Percentiles rank a stretch among this genome's conserved stretches.
Evolutionary conservation across 768 basidiomycete species (phyloP).

Genomic region (Boletus subcaerulescens): DNA sequence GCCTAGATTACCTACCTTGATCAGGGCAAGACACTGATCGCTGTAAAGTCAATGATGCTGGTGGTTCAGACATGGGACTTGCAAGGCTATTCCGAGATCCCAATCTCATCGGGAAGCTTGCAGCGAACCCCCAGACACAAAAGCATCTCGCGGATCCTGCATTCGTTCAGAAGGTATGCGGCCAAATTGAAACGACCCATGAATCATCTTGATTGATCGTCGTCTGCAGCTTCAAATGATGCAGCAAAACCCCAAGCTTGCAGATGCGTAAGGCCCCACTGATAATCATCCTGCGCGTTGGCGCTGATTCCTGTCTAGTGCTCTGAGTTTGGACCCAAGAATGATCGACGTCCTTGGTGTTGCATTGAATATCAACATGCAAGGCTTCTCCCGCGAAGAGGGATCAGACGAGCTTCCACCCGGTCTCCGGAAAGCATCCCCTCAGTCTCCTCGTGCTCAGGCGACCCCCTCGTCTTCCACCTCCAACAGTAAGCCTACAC

Average conservation of each 20-base stretch:
- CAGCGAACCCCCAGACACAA: conserved; percentile 80
- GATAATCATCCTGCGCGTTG: not conserved
- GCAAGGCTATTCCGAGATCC: conserved; percentile 83
- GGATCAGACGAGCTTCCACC: conserved; percentile 79
- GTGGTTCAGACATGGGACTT: conserved; percentile 54
- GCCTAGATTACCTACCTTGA: not conserved
- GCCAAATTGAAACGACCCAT: not conserved
- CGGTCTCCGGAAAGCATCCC: conserved; percentile 38
- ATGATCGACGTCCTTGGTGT: conserved; percentile 95
- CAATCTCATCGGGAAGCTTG: conserved; percentile 77
- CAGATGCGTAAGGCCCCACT: conserved; percentile 44
- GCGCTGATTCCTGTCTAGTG: conserved; percentile 33
- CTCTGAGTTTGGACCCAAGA: conserved; percentile 70
- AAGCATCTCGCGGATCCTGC: conserved; percentile 80
- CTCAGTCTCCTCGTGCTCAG: conserved; percentile 28
- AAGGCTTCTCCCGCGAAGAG: conserved; percentile 80
- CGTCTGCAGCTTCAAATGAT: conserved; percentile 53
- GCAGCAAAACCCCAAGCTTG: conserved; percentile 66
- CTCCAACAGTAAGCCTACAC: conserved; percentile 36
- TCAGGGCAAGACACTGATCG: not conserved
- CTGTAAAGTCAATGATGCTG: conserved; percentile 34
- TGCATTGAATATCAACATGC: conserved; percentile 90
- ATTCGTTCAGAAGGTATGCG: conserved; percentile 66
- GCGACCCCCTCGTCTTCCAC: conserved; percentile 42
- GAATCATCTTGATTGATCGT: not conserved